phyloP scores from a whole-genome alignment of 257 asterid species.

The Striga asiatica region DNA sequence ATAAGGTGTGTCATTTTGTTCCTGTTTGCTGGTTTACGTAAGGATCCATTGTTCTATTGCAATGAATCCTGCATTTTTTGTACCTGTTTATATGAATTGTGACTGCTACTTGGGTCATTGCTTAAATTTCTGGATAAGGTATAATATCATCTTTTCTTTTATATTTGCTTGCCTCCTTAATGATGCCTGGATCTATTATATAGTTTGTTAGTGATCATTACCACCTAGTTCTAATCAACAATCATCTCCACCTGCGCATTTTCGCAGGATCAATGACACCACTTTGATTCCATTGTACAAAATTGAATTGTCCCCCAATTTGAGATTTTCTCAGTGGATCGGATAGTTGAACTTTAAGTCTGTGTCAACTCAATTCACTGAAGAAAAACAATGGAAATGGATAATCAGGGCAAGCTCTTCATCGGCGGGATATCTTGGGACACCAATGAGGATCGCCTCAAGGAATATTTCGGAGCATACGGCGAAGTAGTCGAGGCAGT shows the following conservation, averaged over 20 bases:
- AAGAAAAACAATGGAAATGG: conserved; percentile 69
- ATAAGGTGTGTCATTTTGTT: conserved; percentile 10
- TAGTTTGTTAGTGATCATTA: conserved; percentile 21
- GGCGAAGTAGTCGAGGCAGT: conserved; percentile 81
- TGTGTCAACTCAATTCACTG: conserved; percentile 11
- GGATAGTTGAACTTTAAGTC: background rate
- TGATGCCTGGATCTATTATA: conserved; percentile 38
- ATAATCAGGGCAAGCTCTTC: conserved; percentile 75
- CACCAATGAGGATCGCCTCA: conserved; percentile 70
- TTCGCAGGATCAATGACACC: conserved; percentile 9
- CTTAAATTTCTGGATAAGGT: conserved; percentile 22
- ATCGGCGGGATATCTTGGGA: conserved; percentile 91
- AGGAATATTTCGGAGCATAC: conserved; percentile 50
- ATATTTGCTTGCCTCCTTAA: conserved; percentile 5
- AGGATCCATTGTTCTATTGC: conserved; percentile 32
- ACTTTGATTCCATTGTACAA: background rate
- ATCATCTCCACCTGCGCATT: conserved; percentile 14
- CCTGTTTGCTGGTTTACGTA: conserved; percentile 14
- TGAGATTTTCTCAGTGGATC: background rate
- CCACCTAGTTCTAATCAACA: conserved; percentile 8
- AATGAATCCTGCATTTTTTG: conserved; percentile 26
- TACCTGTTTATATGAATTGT: conserved; percentile 13
- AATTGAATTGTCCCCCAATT: conserved; percentile 8
- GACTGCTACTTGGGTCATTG: conserved; percentile 8
- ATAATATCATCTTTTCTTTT: background rate